A percentile compares a stretch with the other conserved stretches of the same genome.
Conservation (phyloP, 2,329 filamentous ascomycete genomes). For the Colletotrichum agaves region DNA sequence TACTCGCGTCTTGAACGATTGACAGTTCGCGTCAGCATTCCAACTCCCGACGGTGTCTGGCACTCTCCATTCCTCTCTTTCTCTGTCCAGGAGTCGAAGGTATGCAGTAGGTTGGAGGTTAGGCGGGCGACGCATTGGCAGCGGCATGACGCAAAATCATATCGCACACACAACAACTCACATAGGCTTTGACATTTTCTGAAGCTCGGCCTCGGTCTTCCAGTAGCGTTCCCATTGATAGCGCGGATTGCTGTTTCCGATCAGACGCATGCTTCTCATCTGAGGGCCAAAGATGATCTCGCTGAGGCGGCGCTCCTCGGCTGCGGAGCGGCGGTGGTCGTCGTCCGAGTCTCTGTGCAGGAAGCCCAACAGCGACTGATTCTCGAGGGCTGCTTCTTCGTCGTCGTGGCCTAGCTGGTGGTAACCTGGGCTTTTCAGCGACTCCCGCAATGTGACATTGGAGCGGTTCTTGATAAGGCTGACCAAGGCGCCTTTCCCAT, state of each 20-base stretch:
- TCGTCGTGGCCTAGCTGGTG: slow-evolving; percentile 38
- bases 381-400: slow-evolving; percentile 41
- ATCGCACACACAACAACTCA: slow-evolving; percentile 46
- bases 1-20: slow-evolving; percentile 71
- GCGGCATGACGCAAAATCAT: neutral
- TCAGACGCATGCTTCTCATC: slow-evolving; percentile 85
- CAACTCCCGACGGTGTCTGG: neutral
- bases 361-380: slow-evolving; percentile 28
- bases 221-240: slow-evolving; percentile 91
- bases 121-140: neutral
- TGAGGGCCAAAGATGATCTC: slow-evolving; percentile 73
- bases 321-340: slow-evolving; percentile 57
- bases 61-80: no score
- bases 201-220: slow-evolving; percentile 81
- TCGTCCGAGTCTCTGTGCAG: slow-evolving; percentile 44
- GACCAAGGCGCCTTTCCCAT: slow-evolving; percentile 47
- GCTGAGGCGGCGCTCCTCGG: slow-evolving; percentile 68
- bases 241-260: slow-evolving; percentile 86
- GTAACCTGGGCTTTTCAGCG: slow-evolving; percentile 37
- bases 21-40: neutral
- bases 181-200: slow-evolving; percentile 77
- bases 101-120: neutral
- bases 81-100: neutral
- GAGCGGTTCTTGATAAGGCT: slow-evolving; percentile 60
- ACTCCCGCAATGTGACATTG: slow-evolving; percentile 33